Base-by-base conservation (phyloP, 805 yeast species). In the Candida gorgasii region DNA sequence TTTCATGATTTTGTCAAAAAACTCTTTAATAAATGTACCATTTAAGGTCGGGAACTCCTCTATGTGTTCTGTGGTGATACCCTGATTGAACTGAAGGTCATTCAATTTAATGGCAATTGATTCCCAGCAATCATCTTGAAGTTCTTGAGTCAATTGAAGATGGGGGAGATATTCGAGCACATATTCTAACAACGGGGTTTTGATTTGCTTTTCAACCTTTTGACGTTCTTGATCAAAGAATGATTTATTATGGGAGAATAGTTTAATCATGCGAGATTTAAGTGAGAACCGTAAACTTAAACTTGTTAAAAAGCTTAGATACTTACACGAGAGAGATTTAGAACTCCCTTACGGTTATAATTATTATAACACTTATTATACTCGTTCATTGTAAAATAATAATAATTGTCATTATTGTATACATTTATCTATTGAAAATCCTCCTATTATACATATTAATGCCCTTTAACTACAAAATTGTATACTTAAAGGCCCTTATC, bases 401-500 rank as follows among this genome's bases (percentile, higher is more conserved):
- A n/a, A n/a, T n/a, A n/a, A n/a, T n/a, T n/a, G n/a, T n/a, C n/a
- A n/a, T n/a, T n/a, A n/a, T n/a, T n/a, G n/a, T n/a, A n/a, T n/a
- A n/a, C n/a, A n/a, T n/a, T n/a, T n/a, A n/a, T n/a, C n/a, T n/a
- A n/a, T n/a, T n/a, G n/a, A n/a, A 28, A 9, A 28, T 14, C 17
- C 32, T 28, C 32, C 17, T 28, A 28, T 18, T 12, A 24, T 28
- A n/a, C n/a, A n/a, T n/a, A n/a, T n/a, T n/a, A n/a, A n/a, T n/a
- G n/a, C n/a, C n/a, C n/a, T n/a, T n/a, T n/a, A n/a, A n/a, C n/a
- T n/a, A n/a, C n/a, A n/a, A n/a, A n/a, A n/a, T n/a, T n/a, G n/a
- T n/a, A n/a, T n/a, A n/a, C 7, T 34, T 36, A 43, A 32, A 66
- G 50, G 5, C 67, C 67, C 52, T 67, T 69, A 18, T 67, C 72